Percentiles rank a stretch among this genome's conserved stretches.
Evolutionary conservation across 1,139 yeast genomes (phyloP).

Genomic region (Zygosaccharomyces pseudobailii): DNA sequence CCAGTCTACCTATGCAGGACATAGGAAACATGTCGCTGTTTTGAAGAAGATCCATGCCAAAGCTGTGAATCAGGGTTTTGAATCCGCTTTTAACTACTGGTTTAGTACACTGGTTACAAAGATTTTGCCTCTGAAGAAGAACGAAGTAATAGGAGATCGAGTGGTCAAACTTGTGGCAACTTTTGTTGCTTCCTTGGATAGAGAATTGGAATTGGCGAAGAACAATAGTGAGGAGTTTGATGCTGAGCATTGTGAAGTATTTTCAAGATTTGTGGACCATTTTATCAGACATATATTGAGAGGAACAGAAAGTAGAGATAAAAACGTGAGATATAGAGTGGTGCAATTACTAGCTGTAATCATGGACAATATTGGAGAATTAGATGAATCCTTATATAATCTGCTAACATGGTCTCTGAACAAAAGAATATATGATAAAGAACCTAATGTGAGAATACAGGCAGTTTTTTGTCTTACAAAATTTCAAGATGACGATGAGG

Average conservation of each 20-base stretch:
- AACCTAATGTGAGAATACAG: slow-evolving; percentile 70
- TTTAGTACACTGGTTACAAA: slow-evolving; percentile 61
- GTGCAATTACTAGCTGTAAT: slow-evolving; percentile 73
- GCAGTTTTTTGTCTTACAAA: slow-evolving; percentile 78
- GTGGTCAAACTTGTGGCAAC: slow-evolving; percentile 69
- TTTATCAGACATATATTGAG: slow-evolving; percentile 62
- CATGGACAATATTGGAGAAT: slow-evolving; percentile 68
- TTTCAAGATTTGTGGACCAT: slow-evolving; percentile 52
- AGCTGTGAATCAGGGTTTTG: slow-evolving; percentile 49
- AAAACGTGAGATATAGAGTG: slow-evolving; percentile 72
- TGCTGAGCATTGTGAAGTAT: slow-evolving; percentile 39
- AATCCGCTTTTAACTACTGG: slow-evolving; percentile 53
- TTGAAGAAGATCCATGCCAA: slow-evolving; percentile 55
- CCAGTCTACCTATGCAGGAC: slow-evolving; percentile 68
- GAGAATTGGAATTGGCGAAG: slow-evolving; percentile 29
- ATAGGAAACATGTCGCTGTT: slow-evolving; percentile 65
- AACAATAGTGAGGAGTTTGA: slow-evolving; percentile 37
- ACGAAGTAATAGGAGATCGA: slow-evolving; percentile 71
- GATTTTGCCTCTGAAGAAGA: slow-evolving; percentile 61
- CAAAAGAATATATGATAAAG: slow-evolving; percentile 71
- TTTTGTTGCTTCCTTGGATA: slow-evolving; percentile 45
- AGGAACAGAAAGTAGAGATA: slow-evolving; percentile 75
- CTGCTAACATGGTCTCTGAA: slow-evolving; percentile 57
- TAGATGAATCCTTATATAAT: slow-evolving; percentile 68
- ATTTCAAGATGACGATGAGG: slow-evolving; percentile 55